These are phyloP conservation scores for Fomitopsis betulina DNA, from an alignment of 1,284 basidiomycete species.

Conservation along the genomic window DNA sequence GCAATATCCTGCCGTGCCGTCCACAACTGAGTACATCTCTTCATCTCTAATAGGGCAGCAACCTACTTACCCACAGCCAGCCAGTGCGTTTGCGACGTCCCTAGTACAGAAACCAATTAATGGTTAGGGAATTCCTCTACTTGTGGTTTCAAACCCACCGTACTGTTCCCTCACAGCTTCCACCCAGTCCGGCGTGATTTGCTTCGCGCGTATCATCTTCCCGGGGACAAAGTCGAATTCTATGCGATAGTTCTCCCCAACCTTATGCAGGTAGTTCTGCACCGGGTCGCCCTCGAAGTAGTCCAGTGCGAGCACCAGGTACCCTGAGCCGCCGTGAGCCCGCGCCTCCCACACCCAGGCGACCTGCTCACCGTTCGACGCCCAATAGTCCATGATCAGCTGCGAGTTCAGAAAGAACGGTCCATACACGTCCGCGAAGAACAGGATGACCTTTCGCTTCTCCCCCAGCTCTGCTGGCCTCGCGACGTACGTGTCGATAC, in stretches of 20 bases:
- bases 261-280: constrained; percentile 30
- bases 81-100: constrained; percentile 24
- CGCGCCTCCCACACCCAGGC: not conserved
- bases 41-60: not conserved
- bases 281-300: constrained; percentile 54
- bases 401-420: constrained; percentile 45
- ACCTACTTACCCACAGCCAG: constrained; percentile 31
- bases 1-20: constrained; percentile 41
- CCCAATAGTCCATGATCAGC: constrained; percentile 49
- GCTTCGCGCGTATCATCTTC: constrained; percentile 29
- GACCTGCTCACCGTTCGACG: constrained; percentile 37
- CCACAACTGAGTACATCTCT: not conserved
- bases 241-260: constrained; percentile 32
- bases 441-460: constrained; percentile 36
- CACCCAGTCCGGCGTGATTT: constrained; percentile 44
- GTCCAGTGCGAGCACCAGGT: constrained; percentile 47
- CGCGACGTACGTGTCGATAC: constrained; percentile 46
- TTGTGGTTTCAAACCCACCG: constrained; percentile 23
- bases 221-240: constrained; percentile 34
- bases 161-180: constrained; percentile 41
- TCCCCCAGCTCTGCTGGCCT: constrained; percentile 34
- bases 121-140: not conserved
- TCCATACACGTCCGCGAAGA: constrained; percentile 45
- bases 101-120: constrained; percentile 2
- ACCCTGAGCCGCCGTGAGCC: constrained; percentile 32